Evolutionary conservation across 2,329 filamentous ascomycete genomes (phyloP).

Genomic region (Stachybotrys echinatus): DNA sequence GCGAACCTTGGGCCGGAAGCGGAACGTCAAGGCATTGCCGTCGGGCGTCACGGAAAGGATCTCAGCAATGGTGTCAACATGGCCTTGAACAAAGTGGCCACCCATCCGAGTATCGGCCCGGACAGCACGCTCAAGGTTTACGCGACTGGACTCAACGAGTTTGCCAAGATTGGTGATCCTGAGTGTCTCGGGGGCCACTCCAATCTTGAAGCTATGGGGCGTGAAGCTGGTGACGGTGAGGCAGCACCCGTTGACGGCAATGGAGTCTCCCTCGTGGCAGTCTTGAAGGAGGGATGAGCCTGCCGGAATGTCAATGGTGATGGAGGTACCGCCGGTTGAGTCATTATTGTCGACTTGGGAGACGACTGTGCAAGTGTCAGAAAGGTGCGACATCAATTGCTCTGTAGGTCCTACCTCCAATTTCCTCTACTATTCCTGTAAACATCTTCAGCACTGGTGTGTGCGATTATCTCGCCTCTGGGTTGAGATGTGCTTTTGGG

Average conservation of each 20-base stretch:
- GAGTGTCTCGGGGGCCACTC: slow-evolving; percentile 91
- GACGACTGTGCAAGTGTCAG: slow-evolving; percentile 58
- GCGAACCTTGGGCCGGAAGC: slow-evolving; percentile 66
- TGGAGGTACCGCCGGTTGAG: slow-evolving; percentile 78
- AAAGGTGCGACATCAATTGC: background rate
- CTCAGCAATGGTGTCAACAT: slow-evolving; percentile 84
- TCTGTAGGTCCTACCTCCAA: slow-evolving; percentile 65
- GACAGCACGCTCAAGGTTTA: slow-evolving; percentile 94
- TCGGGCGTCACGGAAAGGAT: slow-evolving; percentile 71
- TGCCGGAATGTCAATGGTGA: slow-evolving; percentile 71
- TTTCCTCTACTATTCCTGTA: slow-evolving; percentile 86
- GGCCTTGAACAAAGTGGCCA: slow-evolving; percentile 95
- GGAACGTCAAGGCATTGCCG: slow-evolving; percentile 84
- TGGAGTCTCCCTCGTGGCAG: slow-evolving; percentile 85
- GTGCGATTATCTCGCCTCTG: background rate
- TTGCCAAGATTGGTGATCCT: slow-evolving; percentile 90
- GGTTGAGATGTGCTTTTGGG: no score
- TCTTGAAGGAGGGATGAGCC: slow-evolving; percentile 73
- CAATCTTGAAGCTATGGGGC: slow-evolving; percentile 70
- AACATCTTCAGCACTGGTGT: slow-evolving; percentile 60
- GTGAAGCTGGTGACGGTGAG: slow-evolving; percentile 71
- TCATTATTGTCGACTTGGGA: slow-evolving; percentile 76
- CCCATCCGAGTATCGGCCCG: slow-evolving; percentile 92
- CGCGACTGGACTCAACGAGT: slow-evolving; percentile 58
- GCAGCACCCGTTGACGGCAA: slow-evolving; percentile 92